Conservation (phyloP, 208 protist genomes). For the Naegleria lovaniensis region DNA sequence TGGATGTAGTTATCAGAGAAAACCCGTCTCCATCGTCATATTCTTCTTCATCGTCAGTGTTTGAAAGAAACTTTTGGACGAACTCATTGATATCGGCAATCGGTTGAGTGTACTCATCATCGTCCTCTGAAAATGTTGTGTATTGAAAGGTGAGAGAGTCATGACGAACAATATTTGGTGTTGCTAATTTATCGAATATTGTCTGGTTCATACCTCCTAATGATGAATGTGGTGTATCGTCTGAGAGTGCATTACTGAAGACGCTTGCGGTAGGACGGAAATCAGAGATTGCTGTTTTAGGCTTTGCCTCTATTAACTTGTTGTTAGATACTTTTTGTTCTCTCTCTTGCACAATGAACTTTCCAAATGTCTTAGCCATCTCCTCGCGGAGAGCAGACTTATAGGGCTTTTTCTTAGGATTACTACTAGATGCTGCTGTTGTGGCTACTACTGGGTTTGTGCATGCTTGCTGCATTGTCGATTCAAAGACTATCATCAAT, state of each 20-base stretch:
- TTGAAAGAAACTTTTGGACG: background rate
- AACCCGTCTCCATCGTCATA: background rate
- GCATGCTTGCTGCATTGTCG: background rate
- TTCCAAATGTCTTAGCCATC: slow-evolving; percentile 22
- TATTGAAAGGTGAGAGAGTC: background rate
- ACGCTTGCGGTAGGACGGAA: background rate
- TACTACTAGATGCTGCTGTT: background rate
- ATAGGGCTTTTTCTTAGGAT: slow-evolving; percentile 12
- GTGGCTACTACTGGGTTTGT: background rate
- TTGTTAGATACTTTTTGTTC: background rate
- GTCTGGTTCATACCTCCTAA: background rate
- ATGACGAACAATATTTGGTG: background rate
- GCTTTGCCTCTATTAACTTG: background rate
- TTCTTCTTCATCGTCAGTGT: background rate
- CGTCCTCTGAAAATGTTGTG: background rate
- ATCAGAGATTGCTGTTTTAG: background rate
- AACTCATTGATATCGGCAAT: background rate
- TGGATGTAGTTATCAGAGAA: background rate
- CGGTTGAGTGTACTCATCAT: background rate
- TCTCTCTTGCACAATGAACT: background rate
- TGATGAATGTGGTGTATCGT: background rate
- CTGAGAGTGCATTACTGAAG: background rate
- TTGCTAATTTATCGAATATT: background rate
- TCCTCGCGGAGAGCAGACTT: background rate
- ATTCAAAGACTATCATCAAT: background rate